Evolutionary conservation across 2,329 filamentous ascomycete species (phyloP), one percentile per base, ranked within the genome.

Genomic region (Escovopsis sp.): DNA sequence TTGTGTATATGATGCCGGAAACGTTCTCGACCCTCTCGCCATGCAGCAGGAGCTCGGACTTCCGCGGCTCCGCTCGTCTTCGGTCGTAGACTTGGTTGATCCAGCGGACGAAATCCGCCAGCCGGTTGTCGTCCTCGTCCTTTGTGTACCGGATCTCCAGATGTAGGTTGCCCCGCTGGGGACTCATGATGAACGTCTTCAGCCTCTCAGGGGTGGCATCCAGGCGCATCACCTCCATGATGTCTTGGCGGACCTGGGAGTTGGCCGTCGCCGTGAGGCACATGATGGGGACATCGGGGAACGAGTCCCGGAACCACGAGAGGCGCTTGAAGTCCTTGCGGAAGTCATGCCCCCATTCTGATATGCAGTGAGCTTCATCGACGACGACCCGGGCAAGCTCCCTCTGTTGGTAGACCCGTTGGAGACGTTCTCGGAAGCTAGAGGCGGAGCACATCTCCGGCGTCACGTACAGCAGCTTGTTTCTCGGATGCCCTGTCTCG

Each of bases 301-400:
- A 87, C 6, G 78, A 78, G 39, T 76, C 71, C 50, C 84, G 81
- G 65, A 96, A 91, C 78, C 85, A 95, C 2, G 76, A 80, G 7
- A 96, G 71, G 15, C 81, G 75, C 55, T 91, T 87, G 62, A 94
- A 96, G 43, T 87, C 84, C 31, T 81, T 84, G n/a, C 89, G 81
- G 57, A 96, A 96, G 59, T 96, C 89, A 58, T 96, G 88, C 2
- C 89, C 89, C 89, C 89, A 95, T 77, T 95, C 88, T 20, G 85
- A 94, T 51, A 96, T 94, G 59, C 89, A 96, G 59, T 96, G 89
- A 2, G 89, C 89, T 63, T 96, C 89, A 55, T 96, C 89, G 43
- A 96, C 79, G 38, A 84, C 89, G 48, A 96, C 76, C 12, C 89
- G 77, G 9, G 82, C 81, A n/a, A 96, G 73, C 61, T 95, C 85